Conservation (phyloP, 805 yeast genomes). For the Vanderwaltozyma verrucispora region DNA sequence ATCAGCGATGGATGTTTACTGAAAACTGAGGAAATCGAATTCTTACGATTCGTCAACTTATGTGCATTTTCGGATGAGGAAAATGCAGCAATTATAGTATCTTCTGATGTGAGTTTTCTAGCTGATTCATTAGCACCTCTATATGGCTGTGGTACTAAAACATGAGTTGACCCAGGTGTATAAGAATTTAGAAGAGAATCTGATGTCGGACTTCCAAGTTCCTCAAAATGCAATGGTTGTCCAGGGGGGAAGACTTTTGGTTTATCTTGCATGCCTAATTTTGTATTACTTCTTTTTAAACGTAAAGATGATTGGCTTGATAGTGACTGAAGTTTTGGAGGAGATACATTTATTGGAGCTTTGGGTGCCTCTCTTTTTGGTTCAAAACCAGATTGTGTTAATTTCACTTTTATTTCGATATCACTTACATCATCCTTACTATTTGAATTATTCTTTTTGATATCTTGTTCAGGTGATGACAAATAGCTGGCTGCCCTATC, state of each 20-base stretch:
- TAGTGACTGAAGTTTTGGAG: conserved; percentile 11
- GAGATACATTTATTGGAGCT: conserved; percentile 37
- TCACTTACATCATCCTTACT: conserved; percentile 54
- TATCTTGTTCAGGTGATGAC: conserved; percentile 7
- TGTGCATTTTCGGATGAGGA: not conserved
- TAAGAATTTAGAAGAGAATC: conserved; percentile 28
- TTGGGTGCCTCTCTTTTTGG: conserved; percentile 68
- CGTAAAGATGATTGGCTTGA: conserved; percentile 10
- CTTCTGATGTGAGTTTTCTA: not conserved
- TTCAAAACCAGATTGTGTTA: conserved; percentile 36
- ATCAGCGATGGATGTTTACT: conserved; percentile 20
- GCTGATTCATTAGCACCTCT: conserved; percentile 20
- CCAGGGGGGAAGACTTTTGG: conserved; percentile 15
- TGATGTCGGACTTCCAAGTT: not conserved
- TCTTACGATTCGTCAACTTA: conserved; percentile 1
- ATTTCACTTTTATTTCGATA: conserved; percentile 70
- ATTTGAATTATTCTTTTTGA: conserved; percentile 40
- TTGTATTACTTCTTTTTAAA: conserved; percentile 11
- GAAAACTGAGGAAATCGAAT: conserved; percentile 12
- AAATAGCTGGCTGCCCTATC: conserved; percentile 3
- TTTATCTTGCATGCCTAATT: conserved; percentile 5
- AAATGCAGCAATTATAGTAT: not conserved
- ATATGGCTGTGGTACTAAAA: conserved; percentile 35
- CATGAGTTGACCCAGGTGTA: conserved; percentile 35
- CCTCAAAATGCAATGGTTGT: not conserved